Base-by-base conservation (phyloP, 768 basidiomycete species). In the Termitomyces sp. region DNA sequence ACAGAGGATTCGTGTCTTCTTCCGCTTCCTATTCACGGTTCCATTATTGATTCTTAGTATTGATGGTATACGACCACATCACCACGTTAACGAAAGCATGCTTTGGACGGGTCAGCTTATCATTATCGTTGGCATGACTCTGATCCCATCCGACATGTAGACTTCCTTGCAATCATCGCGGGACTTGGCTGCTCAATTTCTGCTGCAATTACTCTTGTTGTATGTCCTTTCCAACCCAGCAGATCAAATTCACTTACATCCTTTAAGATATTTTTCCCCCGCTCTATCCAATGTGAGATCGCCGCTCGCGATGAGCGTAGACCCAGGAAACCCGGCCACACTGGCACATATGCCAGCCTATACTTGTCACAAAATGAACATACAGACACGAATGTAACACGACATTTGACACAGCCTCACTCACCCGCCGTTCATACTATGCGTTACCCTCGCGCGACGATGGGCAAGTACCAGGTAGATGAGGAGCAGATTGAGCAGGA, bases 221-320 rank as follows among this genome's bases (percentile, higher is more conserved):
- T 90, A 70, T 56, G 77, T 71, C 47, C 12, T 18, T 14, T 50
- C 18, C 14, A 56, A 50, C 12, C n/a, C 22, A 53, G 32, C 3
- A 22, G 32, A 24, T 8, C 30, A 43, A 20, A 44, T 33, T 34
- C 37, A 57, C 18, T 48, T 5, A 13, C 3, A 4, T 24, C 10
- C 10, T 24, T 44, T 45, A 60, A 91, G 89, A 89, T 92, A 36
- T 93, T 93, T 77, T 93, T 92, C 74, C 91, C 91, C 53, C 87
- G 91, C 40, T 87, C 86, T 6, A 79, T 87, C 45, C 81, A 88
- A 70, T 73, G 79, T 26, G 88, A 89, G 70, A 86, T 88, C 27
- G 75, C 80, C 2, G 71, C 74, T 4, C 77, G 73, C 27, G 84
- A 87, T 47, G 79, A 77, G 40, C 68, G 71, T 42, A 77, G 71